Conservation (phyloP, 2,329 filamentous ascomycete species). For the Emmonsiellopsis sp. region DNA sequence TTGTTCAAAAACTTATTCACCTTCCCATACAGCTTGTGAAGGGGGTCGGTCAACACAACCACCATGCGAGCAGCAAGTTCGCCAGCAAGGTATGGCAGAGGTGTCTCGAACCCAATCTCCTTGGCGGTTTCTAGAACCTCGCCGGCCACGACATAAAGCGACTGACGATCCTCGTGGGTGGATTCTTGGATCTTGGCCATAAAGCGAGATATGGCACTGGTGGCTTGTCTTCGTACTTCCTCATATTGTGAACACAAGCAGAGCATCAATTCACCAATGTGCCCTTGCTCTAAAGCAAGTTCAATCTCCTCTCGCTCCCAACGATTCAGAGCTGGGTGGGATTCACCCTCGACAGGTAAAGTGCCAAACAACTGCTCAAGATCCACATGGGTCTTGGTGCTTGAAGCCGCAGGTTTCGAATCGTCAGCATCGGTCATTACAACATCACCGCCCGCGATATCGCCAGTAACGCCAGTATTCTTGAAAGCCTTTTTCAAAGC, state of each 20-base stretch:
- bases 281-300: conserved; percentile 68
- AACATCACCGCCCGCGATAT: conserved; percentile 6
- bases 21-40: conserved; percentile 77
- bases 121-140: conserved; percentile 69
- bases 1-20: conserved; percentile 75
- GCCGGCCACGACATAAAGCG: conserved; percentile 68
- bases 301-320: conserved; percentile 73
- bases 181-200: conserved; percentile 51
- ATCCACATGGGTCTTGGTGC: conserved; percentile 25
- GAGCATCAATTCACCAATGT: conserved; percentile 58
- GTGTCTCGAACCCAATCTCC: conserved; percentile 42
- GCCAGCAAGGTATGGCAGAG: conserved; percentile 64
- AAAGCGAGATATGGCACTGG: conserved; percentile 28
- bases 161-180: conserved; percentile 63
- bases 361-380: conserved; percentile 46
- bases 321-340: conserved; percentile 39
- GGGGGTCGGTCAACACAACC: conserved; percentile 61
- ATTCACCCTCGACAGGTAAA: conserved; percentile 35
- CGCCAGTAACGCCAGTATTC: conserved; percentile 14
- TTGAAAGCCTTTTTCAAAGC: conserved; percentile 30
- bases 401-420: conserved; percentile 1
- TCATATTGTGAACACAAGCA: conserved; percentile 66
- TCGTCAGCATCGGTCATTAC: conserved; percentile 3
- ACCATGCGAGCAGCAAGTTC: conserved; percentile 65
- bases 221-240: conserved; percentile 69